phyloP scores from a whole-genome alignment of 345 rosid species.

The Populus simonii region DNA sequence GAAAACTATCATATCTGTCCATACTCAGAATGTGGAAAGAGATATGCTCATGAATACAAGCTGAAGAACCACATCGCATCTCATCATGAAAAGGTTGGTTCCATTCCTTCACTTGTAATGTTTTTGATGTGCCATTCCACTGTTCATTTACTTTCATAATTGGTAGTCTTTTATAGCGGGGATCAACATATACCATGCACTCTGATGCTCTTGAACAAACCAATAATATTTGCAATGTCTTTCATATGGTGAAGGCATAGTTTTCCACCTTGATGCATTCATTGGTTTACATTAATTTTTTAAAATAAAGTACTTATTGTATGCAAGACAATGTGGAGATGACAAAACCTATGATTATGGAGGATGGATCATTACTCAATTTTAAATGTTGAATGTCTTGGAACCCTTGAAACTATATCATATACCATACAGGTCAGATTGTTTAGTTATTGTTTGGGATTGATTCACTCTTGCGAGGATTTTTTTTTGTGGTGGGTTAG shows the following conservation, averaged over 20 bases:
- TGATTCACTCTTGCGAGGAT: not conserved
- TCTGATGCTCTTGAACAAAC: not conserved
- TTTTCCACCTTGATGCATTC: not conserved
- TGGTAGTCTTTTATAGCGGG: not conserved
- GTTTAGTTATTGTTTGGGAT: not conserved
- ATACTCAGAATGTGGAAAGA: conserved; percentile 84
- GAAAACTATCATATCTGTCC: conserved; percentile 98
- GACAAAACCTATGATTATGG: not conserved
- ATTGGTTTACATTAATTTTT: not conserved
- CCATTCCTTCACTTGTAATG: not conserved
- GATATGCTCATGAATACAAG: conserved; percentile 99
- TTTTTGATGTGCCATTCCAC: not conserved
- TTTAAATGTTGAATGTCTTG: not conserved
- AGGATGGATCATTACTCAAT: not conserved
- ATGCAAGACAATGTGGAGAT: not conserved
- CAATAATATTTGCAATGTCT: not conserved
- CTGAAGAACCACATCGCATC: conserved; percentile 78
- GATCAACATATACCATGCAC: not conserved
- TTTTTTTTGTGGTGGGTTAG: not conserved
- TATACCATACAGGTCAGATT: not conserved
- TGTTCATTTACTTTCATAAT: not conserved
- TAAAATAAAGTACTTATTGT: not conserved
- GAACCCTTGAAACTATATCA: not conserved
- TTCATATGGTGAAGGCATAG: not conserved
- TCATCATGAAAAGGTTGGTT: conserved; percentile 78